Conservation (phyloP, 176 grass and related monocot genomes). For the Avena atlantica region DNA sequence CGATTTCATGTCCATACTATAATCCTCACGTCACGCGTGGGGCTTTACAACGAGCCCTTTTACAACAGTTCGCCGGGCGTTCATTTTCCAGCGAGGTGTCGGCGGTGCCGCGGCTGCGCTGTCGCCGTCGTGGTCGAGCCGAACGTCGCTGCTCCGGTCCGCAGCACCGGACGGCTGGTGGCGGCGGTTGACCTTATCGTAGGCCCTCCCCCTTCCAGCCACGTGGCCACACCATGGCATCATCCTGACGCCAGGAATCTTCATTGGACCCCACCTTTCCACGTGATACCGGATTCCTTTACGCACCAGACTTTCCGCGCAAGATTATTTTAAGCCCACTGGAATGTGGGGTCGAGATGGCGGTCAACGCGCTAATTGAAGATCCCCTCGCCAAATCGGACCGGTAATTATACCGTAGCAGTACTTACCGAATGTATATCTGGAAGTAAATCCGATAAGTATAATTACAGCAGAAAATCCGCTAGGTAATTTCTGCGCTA, state of each 20-base stretch:
- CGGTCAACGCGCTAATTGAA: not conserved
- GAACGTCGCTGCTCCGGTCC: not conserved
- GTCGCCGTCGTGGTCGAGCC: not conserved
- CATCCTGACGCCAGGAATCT: conserved; percentile 38
- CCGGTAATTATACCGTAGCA: not conserved
- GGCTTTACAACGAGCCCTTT: not conserved
- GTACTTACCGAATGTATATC: not conserved
- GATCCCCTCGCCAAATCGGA: not conserved
- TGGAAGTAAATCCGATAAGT: not conserved
- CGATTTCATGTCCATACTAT: not conserved
- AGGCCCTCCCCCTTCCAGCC: not conserved
- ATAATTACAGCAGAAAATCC: not conserved
- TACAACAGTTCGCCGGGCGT: not conserved
- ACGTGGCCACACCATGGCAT: not conserved
- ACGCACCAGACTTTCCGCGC: not conserved
- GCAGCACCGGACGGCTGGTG: conserved; percentile 18
- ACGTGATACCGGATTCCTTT: conserved; percentile 6
- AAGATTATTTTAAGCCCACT: not conserved
- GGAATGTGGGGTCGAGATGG: not conserved
- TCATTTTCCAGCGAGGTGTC: not conserved
- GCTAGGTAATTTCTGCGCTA: not conserved
- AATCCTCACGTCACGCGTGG: not conserved
- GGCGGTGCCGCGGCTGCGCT: not conserved
- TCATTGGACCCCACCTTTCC: not conserved
- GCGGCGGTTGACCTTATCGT: not conserved